Base-by-base conservation (phyloP, 208 protist genomes). In the Trypanosoma avium region DNA sequence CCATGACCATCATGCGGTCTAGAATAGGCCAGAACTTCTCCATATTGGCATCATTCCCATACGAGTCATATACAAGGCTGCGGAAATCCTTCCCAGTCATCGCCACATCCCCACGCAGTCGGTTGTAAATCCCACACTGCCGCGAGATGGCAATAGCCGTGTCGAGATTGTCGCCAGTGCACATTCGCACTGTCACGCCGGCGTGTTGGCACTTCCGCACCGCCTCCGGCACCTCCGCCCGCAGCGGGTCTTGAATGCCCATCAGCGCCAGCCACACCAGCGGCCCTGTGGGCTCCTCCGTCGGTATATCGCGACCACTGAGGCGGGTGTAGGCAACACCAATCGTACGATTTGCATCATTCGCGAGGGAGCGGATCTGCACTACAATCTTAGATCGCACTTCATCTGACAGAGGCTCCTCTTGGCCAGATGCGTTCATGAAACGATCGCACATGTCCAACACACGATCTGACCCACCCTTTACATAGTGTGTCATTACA, bases 161-260 rank as follows among this genome's bases (percentile, higher is more conserved):
- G 29, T 88, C 70, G 17, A 98, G 66, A 77, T 97, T 94, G 63
- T 98, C 95, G 43, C 97, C 97, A 0, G 97, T 99, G 47, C 97
- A 88, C 97, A 99, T 99, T 62, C 95, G 79, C 55, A 99, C 96
- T 5, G 72, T 90, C 55, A 99, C 92, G 10, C 97, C 97, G 4
- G 97, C 96, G 43, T 80, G 42, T 69, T 98, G 87, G 81, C 97
- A 99, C 66, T 82, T 77, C 32, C 45, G 52, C 17, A 99, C 93
- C 15, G 97, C 91, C 19, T 87, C 75, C 21, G 84, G 79, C 17
- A 98, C 96, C 65, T 99, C 97, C 9, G 90, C 85, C 10, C 97
- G 84, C 12, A 98, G 76, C 24, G 97, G 97, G 66, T 99, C 97
- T 67, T 98, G 80, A 58, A 98, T 98, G 46, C 82, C 85, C 35